Percentiles rank a stretch among this genome's conserved stretches.
These are phyloP conservation scores for Globisporangium spiculum DNA, from an alignment of 352 stramenopile species.

Conservation along the genomic window DNA sequence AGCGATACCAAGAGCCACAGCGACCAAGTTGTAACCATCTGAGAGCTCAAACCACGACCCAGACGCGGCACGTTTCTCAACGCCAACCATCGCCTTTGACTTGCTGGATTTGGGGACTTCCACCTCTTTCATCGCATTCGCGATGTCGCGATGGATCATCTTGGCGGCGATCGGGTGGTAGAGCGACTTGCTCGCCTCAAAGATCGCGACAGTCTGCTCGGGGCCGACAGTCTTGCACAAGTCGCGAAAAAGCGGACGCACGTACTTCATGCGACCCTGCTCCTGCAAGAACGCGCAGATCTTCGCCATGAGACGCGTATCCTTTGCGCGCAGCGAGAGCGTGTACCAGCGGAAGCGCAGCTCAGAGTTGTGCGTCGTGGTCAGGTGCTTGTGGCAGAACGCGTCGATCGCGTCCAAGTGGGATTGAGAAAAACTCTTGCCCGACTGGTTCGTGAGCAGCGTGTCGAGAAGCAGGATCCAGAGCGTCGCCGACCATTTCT, in stretches of 20 bases:
- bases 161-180: constrained; percentile 74
- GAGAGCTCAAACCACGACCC: constrained; percentile 3
- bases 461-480: constrained; percentile 65
- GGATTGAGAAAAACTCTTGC: neutral
- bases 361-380: constrained; percentile 59
- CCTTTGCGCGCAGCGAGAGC: constrained; percentile 45
- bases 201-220: constrained; percentile 28
- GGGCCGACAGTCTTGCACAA: constrained; percentile 38
- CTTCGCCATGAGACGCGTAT: constrained; percentile 38
- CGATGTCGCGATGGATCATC: constrained; percentile 65
- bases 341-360: constrained; percentile 73
- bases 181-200: constrained; percentile 48
- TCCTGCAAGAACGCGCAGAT: constrained; percentile 54
- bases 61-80: neutral
- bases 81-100: neutral
- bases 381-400: constrained; percentile 47
- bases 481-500: constrained; percentile 43
- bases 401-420: constrained; percentile 58
- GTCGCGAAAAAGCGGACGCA: constrained; percentile 64
- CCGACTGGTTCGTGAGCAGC: constrained; percentile 25
- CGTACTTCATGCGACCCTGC: constrained; percentile 77
- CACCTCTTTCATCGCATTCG: constrained; percentile 7
- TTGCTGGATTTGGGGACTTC: neutral
- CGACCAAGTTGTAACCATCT: constrained; percentile 6
- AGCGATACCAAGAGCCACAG: neutral